Percentiles rank a stretch among this genome's conserved stretches.
phyloP scores from a whole-genome alignment of 305 asterid species.

The Striga hermonthica region DNA sequence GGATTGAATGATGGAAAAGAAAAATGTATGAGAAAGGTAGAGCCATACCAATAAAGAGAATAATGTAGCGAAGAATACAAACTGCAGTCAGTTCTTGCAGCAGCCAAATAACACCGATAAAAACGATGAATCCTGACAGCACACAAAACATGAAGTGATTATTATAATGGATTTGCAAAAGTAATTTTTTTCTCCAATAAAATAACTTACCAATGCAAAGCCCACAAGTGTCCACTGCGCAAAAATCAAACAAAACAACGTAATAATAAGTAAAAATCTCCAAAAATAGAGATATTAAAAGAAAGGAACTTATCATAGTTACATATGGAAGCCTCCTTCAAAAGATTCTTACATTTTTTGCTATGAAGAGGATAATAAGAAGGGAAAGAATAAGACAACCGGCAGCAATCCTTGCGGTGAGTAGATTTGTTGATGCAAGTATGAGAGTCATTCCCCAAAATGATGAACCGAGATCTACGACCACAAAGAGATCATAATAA shows the following conservation, averaged over 20 bases:
- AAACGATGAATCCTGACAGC: conserved; percentile 79
- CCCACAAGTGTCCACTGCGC: conserved; percentile 96
- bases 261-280: conserved; percentile 1
- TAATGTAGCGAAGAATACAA: conserved; percentile 74
- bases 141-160: conserved; percentile 23
- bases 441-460: conserved; percentile 98
- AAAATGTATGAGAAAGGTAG: conserved; percentile 3
- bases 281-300: neutral
- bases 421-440: conserved; percentile 88
- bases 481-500: conserved; percentile 10
- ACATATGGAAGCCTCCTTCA: conserved; percentile 11
- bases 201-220: conserved; percentile 82
- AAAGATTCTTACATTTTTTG: conserved; percentile 71
- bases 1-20: neutral
- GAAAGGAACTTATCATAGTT: neutral
- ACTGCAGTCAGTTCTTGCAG: conserved; percentile 78
- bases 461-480: conserved; percentile 91
- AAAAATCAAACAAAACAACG: conserved; percentile 29
- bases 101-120: conserved; percentile 80
- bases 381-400: conserved; percentile 85
- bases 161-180: conserved; percentile 15
- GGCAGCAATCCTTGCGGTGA: conserved; percentile 84
- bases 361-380: conserved; percentile 77
- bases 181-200: conserved; percentile 20
- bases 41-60: conserved; percentile 86